Conservation (phyloP, 306 rosid species). For the Lithocarpus polystachyus region DNA sequence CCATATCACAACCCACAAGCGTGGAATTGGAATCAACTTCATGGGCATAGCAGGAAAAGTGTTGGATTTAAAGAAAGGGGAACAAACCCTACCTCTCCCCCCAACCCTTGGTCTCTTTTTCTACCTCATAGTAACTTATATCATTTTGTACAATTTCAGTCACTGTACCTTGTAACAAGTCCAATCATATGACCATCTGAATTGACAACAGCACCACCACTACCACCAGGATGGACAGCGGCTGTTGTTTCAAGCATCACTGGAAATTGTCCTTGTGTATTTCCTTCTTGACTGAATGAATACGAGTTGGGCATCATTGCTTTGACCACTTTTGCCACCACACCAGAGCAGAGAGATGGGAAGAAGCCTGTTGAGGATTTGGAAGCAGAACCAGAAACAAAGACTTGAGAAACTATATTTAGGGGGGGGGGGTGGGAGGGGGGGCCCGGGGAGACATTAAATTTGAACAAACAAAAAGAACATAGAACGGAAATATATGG, state of each 20-base stretch:
- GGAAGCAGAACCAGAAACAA: not conserved
- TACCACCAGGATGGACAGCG: constrained; percentile 94
- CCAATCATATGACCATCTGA: constrained; percentile 89
- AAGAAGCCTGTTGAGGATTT: constrained; percentile 46
- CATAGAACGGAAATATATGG: not conserved
- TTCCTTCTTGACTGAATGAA: constrained; percentile 41
- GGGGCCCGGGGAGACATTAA: fast-evolving
- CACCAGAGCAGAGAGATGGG: constrained; percentile 89
- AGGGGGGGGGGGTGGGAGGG: fast-evolving
- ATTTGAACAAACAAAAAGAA: not conserved
- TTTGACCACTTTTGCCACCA: constrained; percentile 78
- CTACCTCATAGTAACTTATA: not conserved
- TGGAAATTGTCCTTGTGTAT: constrained; percentile 39
- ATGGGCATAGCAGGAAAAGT: not conserved
- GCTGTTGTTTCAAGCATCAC: constrained; percentile 96
- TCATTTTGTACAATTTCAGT: not conserved
- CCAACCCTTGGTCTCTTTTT: too few species aligned
- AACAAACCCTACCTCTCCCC: too few species aligned
- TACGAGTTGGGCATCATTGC: constrained; percentile 53
- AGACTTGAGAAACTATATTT: not conserved
- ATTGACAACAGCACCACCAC: constrained; percentile 94
- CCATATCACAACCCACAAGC: not conserved
- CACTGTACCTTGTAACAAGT: constrained; percentile 78
- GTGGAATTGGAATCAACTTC: not conserved
- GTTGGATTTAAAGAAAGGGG: not conserved